Conservation (phyloP, 106 monocot genomes). For the Alisma plantagoaquatica region DNA sequence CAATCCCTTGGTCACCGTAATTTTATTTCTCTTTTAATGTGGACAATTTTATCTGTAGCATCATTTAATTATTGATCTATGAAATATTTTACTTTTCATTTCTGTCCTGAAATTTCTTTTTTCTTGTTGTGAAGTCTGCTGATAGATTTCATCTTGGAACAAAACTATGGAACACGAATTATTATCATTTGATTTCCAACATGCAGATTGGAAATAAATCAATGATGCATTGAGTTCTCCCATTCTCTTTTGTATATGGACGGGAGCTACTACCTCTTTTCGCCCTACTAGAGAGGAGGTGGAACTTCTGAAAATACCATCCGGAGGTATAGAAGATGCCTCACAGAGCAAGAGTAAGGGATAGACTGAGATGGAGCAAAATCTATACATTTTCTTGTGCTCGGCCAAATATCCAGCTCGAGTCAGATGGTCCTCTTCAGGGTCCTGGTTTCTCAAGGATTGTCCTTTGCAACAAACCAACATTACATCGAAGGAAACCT, state of each 20-base stretch:
- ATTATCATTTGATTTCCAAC: neutral
- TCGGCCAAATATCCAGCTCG: slow-evolving; percentile 37
- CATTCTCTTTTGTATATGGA: neutral
- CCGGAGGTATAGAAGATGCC: slow-evolving; percentile 14
- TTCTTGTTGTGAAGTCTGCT: too few relatives aligned
- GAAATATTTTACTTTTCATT: too few relatives aligned
- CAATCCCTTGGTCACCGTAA: too few relatives aligned
- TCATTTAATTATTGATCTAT: too few relatives aligned
- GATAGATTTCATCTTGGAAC: neutral
- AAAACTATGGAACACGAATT: neutral
- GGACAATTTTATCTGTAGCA: too few relatives aligned
- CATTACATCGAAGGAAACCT: slow-evolving; percentile 28
- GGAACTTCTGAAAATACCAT: neutral
- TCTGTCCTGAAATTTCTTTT: too few relatives aligned
- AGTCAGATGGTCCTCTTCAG: slow-evolving; percentile 7
- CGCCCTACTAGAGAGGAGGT: neutral
- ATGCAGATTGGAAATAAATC: neutral
- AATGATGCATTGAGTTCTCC: neutral
- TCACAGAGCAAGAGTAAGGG: slow-evolving; percentile 21
- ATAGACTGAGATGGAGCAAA: slow-evolving; percentile 85
- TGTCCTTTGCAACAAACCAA: slow-evolving; percentile 52
- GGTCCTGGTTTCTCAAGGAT: slow-evolving; percentile 76
- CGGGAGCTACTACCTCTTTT: too few relatives aligned
- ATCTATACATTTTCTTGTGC: slow-evolving; percentile 88
- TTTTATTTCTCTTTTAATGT: too few relatives aligned